These are phyloP conservation scores for Coniella vitis DNA, from an alignment of 2,329 filamentous ascomycete genomes.

Conservation along the genomic window DNA sequence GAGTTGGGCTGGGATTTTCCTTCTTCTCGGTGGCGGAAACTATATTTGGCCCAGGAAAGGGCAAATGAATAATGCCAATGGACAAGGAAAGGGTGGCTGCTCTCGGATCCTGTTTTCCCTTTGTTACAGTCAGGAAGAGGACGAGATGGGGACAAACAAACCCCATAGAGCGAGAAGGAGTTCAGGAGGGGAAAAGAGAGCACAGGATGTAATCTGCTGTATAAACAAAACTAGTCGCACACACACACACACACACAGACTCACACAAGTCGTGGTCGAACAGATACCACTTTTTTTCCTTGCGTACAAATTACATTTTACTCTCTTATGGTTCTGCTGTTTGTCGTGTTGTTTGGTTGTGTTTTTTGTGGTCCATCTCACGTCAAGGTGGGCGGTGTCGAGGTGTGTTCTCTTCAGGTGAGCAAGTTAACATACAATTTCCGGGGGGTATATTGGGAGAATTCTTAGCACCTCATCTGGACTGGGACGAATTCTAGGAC, in stretches of 20 bases:
- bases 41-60: neutral
- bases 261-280: slow-evolving; percentile 11
- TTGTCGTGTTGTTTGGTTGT: neutral
- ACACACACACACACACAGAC: neutral
- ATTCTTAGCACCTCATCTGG: too few species aligned
- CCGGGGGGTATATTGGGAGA: too few species aligned
- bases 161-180: too few species aligned
- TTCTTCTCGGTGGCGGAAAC: neutral
- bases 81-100: neutral
- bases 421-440: too few species aligned
- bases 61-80: too few species aligned
- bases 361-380: too few species aligned
- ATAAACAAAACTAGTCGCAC: slow-evolving; percentile 4
- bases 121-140: too few species aligned
- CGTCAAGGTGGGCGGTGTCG: too few species aligned
- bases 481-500: too few species aligned
- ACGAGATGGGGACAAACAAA: neutral
- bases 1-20: too few species aligned
- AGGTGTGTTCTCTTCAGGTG: too few species aligned
- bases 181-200: slow-evolving; percentile 1
- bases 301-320: neutral
- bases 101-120: neutral
- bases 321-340: neutral
- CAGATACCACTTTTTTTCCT: slow-evolving; percentile 10
- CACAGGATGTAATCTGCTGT: slow-evolving; percentile 15